Base-by-base conservation (phyloP, 257 asterid genomes). In the Solanum chiquidenum region DNA sequence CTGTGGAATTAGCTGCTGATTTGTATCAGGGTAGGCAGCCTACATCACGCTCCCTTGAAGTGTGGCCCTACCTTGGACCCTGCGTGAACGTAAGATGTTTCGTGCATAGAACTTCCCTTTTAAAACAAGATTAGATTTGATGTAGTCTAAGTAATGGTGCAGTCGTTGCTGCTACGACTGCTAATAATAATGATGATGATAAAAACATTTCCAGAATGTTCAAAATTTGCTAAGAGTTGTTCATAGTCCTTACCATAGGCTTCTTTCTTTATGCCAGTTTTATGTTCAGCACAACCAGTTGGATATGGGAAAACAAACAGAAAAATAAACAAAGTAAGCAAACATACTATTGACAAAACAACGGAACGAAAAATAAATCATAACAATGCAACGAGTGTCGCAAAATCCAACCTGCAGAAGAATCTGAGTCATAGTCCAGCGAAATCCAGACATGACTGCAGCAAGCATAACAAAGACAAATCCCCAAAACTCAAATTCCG, bases 341-440 rank as follows among this genome's bases (percentile, higher is more conserved):
- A 14, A 80, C 8, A 80, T 16, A 5, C 40, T 44, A 9, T 80
- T 27, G 40, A 44, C 42, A 14, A 44, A 79, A 44, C 66, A 44
- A 42, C 1, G 9, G 31, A 74, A 79, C 18, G n/a, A 44, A 25
- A 46, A 44, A 80, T 46, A 1, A 80, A 12, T 16, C 2, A 80
- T 80, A 80, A 44, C 18, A 46, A 14, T 4, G 85, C 66, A 16
- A 27, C 10, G 5, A 25, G 9, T 79, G n/a, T 44, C 66, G 13
- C 27, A 44, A 76, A 77, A 5, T 44, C 90, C 82, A 90, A 96
- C 99, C 97, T 97, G 99, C 88, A 97, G 99, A 92, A 97, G 99
- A 90, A 97, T 97, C 88, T 97, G 99, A 58, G 99, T 96, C 99
- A 97, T 97, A 64, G 99, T 94, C 99, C 99, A 97, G 21, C 99